Evolutionary conservation across 2,329 filamentous ascomycete genomes (phyloP), one percentile per base, ranked within the genome.

Genomic region (Thyridium curvatum): DNA sequence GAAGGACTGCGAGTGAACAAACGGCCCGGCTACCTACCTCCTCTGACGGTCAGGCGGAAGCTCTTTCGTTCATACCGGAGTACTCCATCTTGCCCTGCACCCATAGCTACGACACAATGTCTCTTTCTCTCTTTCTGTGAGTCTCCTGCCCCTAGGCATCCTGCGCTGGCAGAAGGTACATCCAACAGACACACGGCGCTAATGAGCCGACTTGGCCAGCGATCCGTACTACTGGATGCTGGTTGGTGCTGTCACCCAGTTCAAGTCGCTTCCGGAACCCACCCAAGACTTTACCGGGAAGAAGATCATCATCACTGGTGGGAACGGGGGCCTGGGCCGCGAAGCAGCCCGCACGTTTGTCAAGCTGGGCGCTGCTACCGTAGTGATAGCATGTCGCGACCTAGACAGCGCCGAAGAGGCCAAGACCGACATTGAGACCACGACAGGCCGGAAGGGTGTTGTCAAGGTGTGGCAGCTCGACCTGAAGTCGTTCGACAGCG

Each of bases 401-500:
- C 35, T 56, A 3, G 46, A 52, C 4, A 59, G 60, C 43, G 65
- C 64, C 15, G 53, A 63, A 35, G 54, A 45, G 0, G 69, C 69
- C 34, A 64, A 60, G 15, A 37, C 46, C 3, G 54, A 58, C 30
- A 63, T 72, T 33, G 53, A 54, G 21, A 40, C 42, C 1, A 49
- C 53, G 15, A 14, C 30, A 8, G 14, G 30, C 10, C 31, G 32
- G n/a, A 26, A 41, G 5, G 45, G 16, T 17, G 50, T 41, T 3
- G 52, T 72, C 26, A 58, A 74, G 32, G 69, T 75, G 12, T 77
- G 71, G 71, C 39, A 58, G 10, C 47, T 78, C 4, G 72, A 78
- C 47, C 61, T 77, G 46, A 49, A 47, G 12, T 65, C 58, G 14
- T 72, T 70, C 46, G 60, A 62, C 4, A 70, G 63, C 26, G 62